Evolutionary conservation across 192 early-diverging fungal genomes (phyloP).

Genomic region (Gryganskiella cystojenkinii): DNA sequence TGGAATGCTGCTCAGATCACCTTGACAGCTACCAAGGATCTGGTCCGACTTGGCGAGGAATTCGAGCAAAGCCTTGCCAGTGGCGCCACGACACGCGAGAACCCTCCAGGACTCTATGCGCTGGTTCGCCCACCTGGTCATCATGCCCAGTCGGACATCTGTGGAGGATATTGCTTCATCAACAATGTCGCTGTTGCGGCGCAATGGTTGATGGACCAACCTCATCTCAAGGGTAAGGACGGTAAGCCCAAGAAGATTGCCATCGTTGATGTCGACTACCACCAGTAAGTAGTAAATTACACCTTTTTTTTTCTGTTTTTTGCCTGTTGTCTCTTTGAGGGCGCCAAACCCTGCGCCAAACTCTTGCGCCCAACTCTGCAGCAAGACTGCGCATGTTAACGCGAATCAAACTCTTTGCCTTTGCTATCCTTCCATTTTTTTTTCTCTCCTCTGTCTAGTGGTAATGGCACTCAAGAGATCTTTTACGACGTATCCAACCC

Average conservation of each 20-base stretch:
- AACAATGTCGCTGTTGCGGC: slow-evolving; percentile 65
- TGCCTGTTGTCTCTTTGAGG: too few relatives aligned
- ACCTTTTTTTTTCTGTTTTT: too few relatives aligned
- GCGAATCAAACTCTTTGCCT: neutral
- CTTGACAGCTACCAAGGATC: slow-evolving; percentile 65
- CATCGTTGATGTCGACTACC: slow-evolving; percentile 68
- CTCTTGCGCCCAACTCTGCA: too few relatives aligned
- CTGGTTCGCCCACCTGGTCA: slow-evolving; percentile 68
- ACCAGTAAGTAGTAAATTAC: slow-evolving; percentile 57
- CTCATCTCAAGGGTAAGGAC: slow-evolving; percentile 37
- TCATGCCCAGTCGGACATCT: slow-evolving; percentile 62
- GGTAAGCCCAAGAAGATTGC: slow-evolving; percentile 53
- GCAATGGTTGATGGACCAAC: slow-evolving; percentile 57
- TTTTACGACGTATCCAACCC: slow-evolving; percentile 66
- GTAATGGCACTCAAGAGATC: slow-evolving; percentile 67
- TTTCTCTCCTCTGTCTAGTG: slow-evolving; percentile 53
- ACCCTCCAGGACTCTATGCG: slow-evolving; percentile 64
- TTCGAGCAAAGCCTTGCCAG: slow-evolving; percentile 20
- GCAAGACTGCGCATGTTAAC: neutral
- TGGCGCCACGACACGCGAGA: slow-evolving; percentile 35
- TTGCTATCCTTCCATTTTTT: neutral
- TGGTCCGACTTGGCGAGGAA: slow-evolving; percentile 54
- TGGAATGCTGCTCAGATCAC: slow-evolving; percentile 73
- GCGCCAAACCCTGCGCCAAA: too few relatives aligned
- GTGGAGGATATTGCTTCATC: slow-evolving; percentile 66